A percentile compares a stretch with the other conserved stretches of the same genome.
Evolutionary conservation across 139 green algal genomes (phyloP).

Genomic region (Pedinophyceae sp.): DNA sequence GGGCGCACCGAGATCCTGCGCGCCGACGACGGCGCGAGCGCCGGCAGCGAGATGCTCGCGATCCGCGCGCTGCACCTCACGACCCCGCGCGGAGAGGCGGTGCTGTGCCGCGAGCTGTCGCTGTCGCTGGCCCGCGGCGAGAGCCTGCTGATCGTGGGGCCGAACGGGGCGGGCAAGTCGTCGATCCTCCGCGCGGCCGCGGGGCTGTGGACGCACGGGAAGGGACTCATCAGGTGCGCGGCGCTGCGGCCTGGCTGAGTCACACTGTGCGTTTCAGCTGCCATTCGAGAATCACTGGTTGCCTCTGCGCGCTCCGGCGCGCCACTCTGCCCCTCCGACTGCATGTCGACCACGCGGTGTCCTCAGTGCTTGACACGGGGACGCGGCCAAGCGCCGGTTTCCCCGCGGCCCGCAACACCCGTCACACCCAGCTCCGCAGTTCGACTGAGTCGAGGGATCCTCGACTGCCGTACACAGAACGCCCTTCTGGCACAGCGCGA

Average conservation of each 20-base stretch:
- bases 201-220: conserved; percentile 22
- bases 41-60: too few species aligned
- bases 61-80: neutral
- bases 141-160: conserved; percentile 50
- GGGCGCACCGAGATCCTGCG: too few species aligned
- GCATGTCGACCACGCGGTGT: neutral
- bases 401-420: too few species aligned
- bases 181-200: conserved; percentile 40
- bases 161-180: conserved; percentile 47
- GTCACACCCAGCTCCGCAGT: too few species aligned
- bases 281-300: neutral
- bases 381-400: too few species aligned
- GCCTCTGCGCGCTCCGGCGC: neutral
- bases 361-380: too few species aligned
- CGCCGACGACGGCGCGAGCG: too few species aligned
- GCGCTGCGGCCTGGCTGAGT: neutral
- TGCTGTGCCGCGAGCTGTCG: conserved; percentile 18
- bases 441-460: too few species aligned
- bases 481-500: too few species aligned
- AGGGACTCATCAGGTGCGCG: neutral
- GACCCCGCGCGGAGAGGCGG: neutral
- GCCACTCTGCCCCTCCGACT: neutral
- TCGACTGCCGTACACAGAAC: too few species aligned
- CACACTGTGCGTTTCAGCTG: too few species aligned
- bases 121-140: conserved; percentile 22